Base-by-base conservation (phyloP, 2,329 filamentous ascomycete genomes). In the Microthyrium microscopicum region DNA sequence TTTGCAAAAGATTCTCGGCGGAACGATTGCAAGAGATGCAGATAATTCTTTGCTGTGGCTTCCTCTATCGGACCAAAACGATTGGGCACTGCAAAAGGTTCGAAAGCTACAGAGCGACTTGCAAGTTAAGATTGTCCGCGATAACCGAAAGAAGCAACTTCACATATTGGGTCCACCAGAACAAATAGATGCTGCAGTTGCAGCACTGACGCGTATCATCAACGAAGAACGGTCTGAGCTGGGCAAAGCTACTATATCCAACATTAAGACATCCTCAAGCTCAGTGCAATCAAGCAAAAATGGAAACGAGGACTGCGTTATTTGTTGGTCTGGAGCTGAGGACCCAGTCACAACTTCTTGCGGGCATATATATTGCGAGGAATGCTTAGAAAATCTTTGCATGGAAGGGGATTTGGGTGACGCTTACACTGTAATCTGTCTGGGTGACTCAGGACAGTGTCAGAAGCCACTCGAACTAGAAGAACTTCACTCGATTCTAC, bases 351-450 rank as follows among this genome's bases (percentile, higher is more conserved):
- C 26, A 7, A 56, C 49, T 4, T 26, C 32, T 2, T 64, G 61
- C 40, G 44, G 40, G 2, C 61, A 65, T 37, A 25, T 47, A 8
- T 64, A 62, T 39, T 65, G 60, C 41, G 38, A 41, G 0, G 46
- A 49, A 15, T 65, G 61, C 40, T 61, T 65, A 30, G 43, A 50
- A 29, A 42, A 44, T 26, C 39, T 54, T 6, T 55, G 54, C 35
- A 34, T 36, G 3, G 41, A 41, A 4, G 37, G 39, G 3, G 34
- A 16, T 24, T 13, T 18, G 31, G 18, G 32, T 41, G 26, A 35
- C 34, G 36, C 33, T 12, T 27, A 40, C 31, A 4, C 33, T 8
- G 36, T 58, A 28, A 24, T 15, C 18, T 54, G 53, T 39, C 38
- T 40, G n/a, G 49, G 49, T 5, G 35, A 46, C 8, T 32, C 29